These are phyloP conservation scores for Claviceps capensis DNA, from an alignment of 2,329 filamentous ascomycete genomes.

Conservation along the genomic window DNA sequence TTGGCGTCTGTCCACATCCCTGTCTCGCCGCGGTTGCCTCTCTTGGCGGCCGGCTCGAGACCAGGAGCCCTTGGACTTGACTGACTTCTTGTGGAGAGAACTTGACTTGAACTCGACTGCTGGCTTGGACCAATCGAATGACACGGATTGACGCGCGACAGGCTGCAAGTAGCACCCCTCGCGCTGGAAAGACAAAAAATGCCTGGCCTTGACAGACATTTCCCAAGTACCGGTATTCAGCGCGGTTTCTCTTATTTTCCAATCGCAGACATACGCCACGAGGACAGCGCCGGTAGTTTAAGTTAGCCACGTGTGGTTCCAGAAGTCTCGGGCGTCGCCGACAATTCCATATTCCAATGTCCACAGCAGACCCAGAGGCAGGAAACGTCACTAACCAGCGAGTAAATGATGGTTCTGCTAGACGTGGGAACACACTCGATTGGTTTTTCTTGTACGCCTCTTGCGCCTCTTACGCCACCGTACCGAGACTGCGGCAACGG, in stretches of 20 bases:
- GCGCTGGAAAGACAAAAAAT: neutral
- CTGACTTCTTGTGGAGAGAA: neutral
- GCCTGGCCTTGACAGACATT: neutral
- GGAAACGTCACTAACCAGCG: neutral
- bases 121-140: neutral
- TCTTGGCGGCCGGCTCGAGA: neutral
- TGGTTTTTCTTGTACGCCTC: neutral
- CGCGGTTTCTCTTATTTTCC: neutral
- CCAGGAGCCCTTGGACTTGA: neutral
- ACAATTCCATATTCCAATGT: neutral
- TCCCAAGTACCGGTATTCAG: neutral
- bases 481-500: neutral
- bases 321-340: constrained; percentile 1
- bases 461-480: neutral
- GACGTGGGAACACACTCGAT: neutral
- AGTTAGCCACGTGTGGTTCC: neutral
- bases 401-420: neutral
- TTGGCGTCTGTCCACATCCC: neutral
- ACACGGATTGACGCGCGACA: neutral
- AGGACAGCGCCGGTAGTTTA: neutral
- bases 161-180: neutral
- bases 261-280: neutral
- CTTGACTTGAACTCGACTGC: neutral
- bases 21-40: neutral
- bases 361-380: neutral